phyloP scores from a whole-genome alignment of 2,329 filamentous ascomycete species.

The Thermothelomyces thermophilus region DNA sequence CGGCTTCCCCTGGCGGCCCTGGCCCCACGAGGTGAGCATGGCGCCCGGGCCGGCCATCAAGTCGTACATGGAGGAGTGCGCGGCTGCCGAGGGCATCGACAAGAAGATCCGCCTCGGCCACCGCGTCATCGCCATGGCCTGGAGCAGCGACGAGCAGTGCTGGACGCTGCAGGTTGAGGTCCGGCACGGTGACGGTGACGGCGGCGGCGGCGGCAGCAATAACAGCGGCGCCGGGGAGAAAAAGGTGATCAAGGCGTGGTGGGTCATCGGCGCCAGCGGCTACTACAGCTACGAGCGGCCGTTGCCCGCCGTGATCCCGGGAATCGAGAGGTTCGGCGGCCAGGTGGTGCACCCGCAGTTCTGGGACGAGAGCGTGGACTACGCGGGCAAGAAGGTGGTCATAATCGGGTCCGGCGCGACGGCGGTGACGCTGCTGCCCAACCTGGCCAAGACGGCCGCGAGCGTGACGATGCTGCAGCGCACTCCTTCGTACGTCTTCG shows the following conservation, averaged over 20 bases:
- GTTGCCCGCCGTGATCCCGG: slow-evolving; percentile 55
- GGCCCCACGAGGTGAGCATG: slow-evolving; percentile 50
- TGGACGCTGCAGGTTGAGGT: slow-evolving; percentile 47
- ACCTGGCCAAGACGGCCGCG: slow-evolving; percentile 55
- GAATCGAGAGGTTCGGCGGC: slow-evolving; percentile 60
- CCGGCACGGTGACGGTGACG: slow-evolving; percentile 28
- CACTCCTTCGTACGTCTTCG: slow-evolving; percentile 63
- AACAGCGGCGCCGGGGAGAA: no score
- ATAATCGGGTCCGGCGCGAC: slow-evolving; percentile 76
- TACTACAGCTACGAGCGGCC: slow-evolving; percentile 69
- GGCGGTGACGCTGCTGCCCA: slow-evolving; percentile 68
- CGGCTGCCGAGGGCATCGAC: slow-evolving; percentile 44
- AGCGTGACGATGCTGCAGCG: slow-evolving; percentile 76
- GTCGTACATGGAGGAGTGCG: slow-evolving; percentile 48
- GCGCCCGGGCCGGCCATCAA: slow-evolving; percentile 46
- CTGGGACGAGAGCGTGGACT: slow-evolving; percentile 65
- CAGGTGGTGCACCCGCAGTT: slow-evolving; percentile 63
- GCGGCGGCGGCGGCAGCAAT: no score
- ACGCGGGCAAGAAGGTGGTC: slow-evolving; percentile 59
- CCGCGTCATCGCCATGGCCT: slow-evolving; percentile 42
- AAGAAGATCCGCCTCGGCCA: slow-evolving; percentile 47
- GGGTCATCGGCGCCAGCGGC: slow-evolving; percentile 53
- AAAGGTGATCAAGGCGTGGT: slow-evolving; percentile 40
- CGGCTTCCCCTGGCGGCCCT: slow-evolving; percentile 65
- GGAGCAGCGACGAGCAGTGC: slow-evolving; percentile 48